A percentile compares a stretch with the other conserved stretches of the same genome.
Evolutionary conservation across 495 filamentous ascomycete species (phyloP).

Genomic region (Aspergillus bertholletiae): DNA sequence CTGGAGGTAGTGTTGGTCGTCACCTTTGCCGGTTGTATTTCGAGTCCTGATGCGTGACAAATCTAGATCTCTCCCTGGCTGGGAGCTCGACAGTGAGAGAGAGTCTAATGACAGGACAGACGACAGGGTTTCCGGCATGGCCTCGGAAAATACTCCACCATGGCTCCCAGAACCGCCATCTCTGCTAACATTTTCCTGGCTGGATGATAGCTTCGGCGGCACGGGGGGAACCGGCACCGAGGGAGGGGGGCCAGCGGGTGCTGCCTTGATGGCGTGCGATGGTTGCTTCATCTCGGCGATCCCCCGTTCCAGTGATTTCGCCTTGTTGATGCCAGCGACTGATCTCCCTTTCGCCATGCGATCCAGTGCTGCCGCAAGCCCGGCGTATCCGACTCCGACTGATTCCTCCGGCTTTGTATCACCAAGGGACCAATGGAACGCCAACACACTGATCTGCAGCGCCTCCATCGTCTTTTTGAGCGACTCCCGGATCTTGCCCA

Average conservation of each 20-base stretch:
- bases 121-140: slow-evolving; percentile 14
- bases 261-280: slow-evolving; percentile 1
- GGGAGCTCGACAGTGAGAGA: slow-evolving; percentile 6
- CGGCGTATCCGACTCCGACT: slow-evolving; percentile 21
- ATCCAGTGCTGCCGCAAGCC: slow-evolving; percentile 23
- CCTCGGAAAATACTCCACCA: neutral
- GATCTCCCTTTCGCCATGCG: slow-evolving; percentile 22
- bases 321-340: slow-evolving; percentile 19
- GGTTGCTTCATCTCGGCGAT: slow-evolving; percentile 2
- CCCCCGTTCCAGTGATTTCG: slow-evolving; percentile 5
- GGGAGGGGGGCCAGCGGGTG: neutral
- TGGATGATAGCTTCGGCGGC: slow-evolving; percentile 12
- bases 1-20: neutral
- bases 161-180: neutral
- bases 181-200: neutral
- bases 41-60: neutral
- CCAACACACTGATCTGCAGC: slow-evolving; percentile 22
- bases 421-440: slow-evolving; percentile 23
- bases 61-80: neutral
- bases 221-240: slow-evolving; percentile 11
- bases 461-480: slow-evolving; percentile 19
- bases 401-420: slow-evolving; percentile 19
- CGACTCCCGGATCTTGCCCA: slow-evolving; percentile 22
- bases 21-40: neutral
- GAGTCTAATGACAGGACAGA: slow-evolving; percentile 18